Evolutionary conservation across 176 grass and related monocot genomes (phyloP).

Genomic region (Olyra latifolia): DNA sequence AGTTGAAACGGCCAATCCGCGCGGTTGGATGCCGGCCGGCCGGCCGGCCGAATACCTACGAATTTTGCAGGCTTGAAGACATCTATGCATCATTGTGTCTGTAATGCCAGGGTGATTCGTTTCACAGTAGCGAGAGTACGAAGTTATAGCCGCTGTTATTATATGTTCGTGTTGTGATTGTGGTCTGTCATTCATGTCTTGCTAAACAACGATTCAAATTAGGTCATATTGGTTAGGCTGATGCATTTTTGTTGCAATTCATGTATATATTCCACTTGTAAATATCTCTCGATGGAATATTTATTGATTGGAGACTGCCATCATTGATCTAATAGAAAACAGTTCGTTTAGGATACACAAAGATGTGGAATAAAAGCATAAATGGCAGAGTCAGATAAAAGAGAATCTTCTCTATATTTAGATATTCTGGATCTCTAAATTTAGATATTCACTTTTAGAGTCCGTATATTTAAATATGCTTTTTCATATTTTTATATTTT

Average conservation of each 20-base stretch:
- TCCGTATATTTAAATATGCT: no score
- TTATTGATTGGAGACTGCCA: not conserved
- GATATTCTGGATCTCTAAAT: no score
- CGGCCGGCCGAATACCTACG: not conserved
- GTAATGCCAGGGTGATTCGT: conserved; percentile 7
- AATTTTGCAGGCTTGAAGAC: conserved; percentile 14
- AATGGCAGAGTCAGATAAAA: no score
- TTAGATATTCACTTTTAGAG: no score
- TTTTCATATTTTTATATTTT: no score
- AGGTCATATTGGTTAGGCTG: not conserved
- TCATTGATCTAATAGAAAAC: not conserved
- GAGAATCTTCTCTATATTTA: no score
- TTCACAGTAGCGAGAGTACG: not conserved
- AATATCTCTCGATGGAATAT: not conserved
- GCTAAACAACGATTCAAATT: not conserved
- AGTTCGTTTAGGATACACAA: not conserved
- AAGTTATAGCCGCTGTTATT: not conserved
- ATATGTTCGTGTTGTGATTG: not conserved
- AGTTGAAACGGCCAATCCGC: conserved; percentile 26
- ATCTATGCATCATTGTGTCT: not conserved
- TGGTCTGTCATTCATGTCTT: not conserved
- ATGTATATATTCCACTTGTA: not conserved
- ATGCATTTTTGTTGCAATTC: not conserved
- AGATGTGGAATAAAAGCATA: no score
- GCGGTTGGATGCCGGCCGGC: not conserved